phyloP scores from a whole-genome alignment of 176 grass and related monocot genomes.

The Thalia dealbata region DNA sequence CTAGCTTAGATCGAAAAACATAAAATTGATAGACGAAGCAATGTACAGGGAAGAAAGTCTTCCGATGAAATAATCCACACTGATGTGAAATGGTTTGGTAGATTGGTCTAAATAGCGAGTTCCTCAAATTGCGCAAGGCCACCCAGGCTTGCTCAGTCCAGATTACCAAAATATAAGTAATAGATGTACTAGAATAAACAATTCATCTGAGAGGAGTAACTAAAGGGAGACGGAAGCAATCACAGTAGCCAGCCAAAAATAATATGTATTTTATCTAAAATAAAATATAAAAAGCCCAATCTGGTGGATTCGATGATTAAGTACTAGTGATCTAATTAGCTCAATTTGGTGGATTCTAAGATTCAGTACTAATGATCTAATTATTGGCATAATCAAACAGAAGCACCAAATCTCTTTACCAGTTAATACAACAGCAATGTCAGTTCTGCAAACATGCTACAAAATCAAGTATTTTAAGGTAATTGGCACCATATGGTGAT shows the following conservation, averaged over 20 bases:
- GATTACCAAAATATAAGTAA: too few species aligned
- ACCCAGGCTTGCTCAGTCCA: neutral
- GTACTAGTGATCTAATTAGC: too few species aligned
- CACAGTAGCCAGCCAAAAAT: neutral
- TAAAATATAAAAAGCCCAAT: too few species aligned
- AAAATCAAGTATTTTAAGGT: neutral
- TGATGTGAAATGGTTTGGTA: neutral
- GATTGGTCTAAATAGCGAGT: neutral
- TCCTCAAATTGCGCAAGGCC: neutral
- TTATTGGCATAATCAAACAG: too few species aligned
- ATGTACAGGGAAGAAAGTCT: neutral
- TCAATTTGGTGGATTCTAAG: too few species aligned
- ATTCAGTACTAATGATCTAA: too few species aligned
- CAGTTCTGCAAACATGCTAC: neutral
- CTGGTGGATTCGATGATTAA: too few species aligned
- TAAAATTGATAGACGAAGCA: neutral
- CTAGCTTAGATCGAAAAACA: neutral
- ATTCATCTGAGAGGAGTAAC: too few species aligned
- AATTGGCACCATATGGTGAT: neutral
- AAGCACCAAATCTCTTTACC: neutral
- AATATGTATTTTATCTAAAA: neutral
- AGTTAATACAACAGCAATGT: neutral
- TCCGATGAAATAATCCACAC: neutral
- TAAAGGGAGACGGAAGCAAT: too few species aligned
- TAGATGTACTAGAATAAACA: too few species aligned